phyloP scores from a whole-genome alignment of 2,329 filamentous ascomycete genomes.

The Phialophora expanda region DNA sequence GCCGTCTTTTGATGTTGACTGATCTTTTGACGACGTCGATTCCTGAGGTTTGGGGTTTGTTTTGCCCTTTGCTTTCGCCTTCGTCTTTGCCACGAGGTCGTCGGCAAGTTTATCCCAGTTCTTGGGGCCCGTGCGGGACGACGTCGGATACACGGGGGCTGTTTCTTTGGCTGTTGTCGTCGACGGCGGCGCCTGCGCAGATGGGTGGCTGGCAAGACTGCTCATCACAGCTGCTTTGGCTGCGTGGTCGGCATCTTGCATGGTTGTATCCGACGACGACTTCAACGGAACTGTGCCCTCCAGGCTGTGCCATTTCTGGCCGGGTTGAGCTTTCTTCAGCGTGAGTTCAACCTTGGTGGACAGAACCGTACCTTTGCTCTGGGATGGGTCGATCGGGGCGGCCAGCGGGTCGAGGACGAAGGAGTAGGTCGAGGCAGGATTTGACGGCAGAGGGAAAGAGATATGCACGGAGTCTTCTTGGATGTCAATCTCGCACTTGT shows the following conservation, averaged over 20 bases:
- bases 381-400: constrained; percentile 64
- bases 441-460: constrained; percentile 62
- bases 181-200: constrained; percentile 27
- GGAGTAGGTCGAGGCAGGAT: constrained; percentile 59
- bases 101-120: constrained; percentile 84
- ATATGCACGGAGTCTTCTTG: constrained; percentile 55
- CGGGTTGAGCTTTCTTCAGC: constrained; percentile 69
- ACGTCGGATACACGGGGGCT: constrained; percentile 78
- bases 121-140: constrained; percentile 80
- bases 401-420: constrained; percentile 71
- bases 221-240: constrained; percentile 23
- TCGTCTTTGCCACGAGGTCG: constrained; percentile 53
- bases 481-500: constrained; percentile 34
- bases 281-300: constrained; percentile 51
- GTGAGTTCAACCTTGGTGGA: constrained; percentile 80
- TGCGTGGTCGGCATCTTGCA: constrained; percentile 37
- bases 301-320: constrained; percentile 70
- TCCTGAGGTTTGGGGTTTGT: constrained; percentile 38
- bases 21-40: constrained; percentile 21
- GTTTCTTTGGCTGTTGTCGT: constrained; percentile 39
- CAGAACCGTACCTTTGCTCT: constrained; percentile 69
- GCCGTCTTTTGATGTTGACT: constrained; percentile 49
- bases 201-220: not conserved
- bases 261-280: constrained; percentile 28
- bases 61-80: constrained; percentile 40